Conservation (phyloP, 352 stramenopile genomes). For the Phytophthora pinifolia region DNA sequence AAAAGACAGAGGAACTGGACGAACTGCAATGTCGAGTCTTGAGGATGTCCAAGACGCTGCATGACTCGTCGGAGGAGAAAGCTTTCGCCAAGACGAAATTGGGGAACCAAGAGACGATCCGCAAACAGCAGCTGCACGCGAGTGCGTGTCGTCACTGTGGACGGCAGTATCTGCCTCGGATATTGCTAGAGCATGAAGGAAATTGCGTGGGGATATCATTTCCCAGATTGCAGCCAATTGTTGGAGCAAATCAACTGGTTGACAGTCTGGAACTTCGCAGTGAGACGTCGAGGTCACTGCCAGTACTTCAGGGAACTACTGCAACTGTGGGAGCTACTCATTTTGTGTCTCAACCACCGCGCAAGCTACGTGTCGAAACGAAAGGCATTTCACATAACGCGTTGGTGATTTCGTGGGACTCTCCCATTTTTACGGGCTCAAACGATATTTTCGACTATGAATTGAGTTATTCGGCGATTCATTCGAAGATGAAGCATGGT, state of each 20-base stretch:
- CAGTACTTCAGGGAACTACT: not conserved
- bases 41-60: constrained; percentile 42
- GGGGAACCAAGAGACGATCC: constrained; percentile 34
- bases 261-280: constrained; percentile 18
- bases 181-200: constrained; percentile 32
- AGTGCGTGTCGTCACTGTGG: constrained; percentile 36
- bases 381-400: constrained; percentile 41
- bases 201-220: constrained; percentile 22
- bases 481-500: constrained; percentile 15
- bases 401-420: constrained; percentile 55
- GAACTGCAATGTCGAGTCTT: constrained; percentile 50
- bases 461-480: constrained; percentile 39
- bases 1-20: constrained; percentile 48
- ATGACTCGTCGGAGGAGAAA: constrained; percentile 40
- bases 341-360: constrained; percentile 68
- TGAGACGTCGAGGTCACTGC: constrained; percentile 1
- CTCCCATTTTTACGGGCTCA: constrained; percentile 72
- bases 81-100: constrained; percentile 51
- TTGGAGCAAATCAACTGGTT: constrained; percentile 24
- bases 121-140: constrained; percentile 27
- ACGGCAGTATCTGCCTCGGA: constrained; percentile 34
- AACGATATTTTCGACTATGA: constrained; percentile 70
- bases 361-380: constrained; percentile 45
- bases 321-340: constrained; percentile 7
- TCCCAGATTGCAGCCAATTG: constrained; percentile 7